Percentiles rank a stretch among this genome's conserved stretches.
These are phyloP conservation scores for Populus tremula DNA, from an alignment of 345 rosid species.

Conservation along the genomic window DNA sequence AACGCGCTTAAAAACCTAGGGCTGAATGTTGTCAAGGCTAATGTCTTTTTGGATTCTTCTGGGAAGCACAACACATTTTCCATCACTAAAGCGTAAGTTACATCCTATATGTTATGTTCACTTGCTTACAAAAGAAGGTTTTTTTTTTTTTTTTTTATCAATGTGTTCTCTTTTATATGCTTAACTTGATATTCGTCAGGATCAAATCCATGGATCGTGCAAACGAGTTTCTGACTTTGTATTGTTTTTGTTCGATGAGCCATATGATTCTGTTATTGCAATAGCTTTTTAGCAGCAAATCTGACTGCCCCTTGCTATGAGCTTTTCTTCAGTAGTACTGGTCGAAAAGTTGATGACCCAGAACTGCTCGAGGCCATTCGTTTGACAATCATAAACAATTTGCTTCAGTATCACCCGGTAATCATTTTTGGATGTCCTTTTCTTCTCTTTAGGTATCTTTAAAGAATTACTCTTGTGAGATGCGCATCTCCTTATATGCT, in stretches of 20 bases:
- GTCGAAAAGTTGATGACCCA: slow-evolving; percentile 92
- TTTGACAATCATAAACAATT: slow-evolving; percentile 83
- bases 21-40: slow-evolving; percentile 86
- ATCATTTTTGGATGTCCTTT: slow-evolving; percentile 9
- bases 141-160: neutral
- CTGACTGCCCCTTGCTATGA: slow-evolving; percentile 8
- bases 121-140: neutral
- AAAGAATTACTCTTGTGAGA: neutral
- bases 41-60: slow-evolving; percentile 84
- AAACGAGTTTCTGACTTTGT: neutral
- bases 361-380: slow-evolving; percentile 97
- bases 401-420: slow-evolving; percentile 95
- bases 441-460: slow-evolving; percentile 6
- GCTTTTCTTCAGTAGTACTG: slow-evolving; percentile 62
- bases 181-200: no score
- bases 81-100: slow-evolving; percentile 80
- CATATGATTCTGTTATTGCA: neutral
- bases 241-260: neutral
- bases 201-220: neutral
- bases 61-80: slow-evolving; percentile 90
- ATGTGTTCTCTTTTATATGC: no score
- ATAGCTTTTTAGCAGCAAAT: neutral
- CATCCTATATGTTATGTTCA: slow-evolving; percentile 1
- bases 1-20: slow-evolving; percentile 88
- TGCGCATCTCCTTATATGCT: slow-evolving; percentile 1